Percentiles rank a stretch among this genome's conserved stretches.
Evolutionary conservation across 1,284 basidiomycete genomes (phyloP).

Genomic region (Moesziomyces sp.): DNA sequence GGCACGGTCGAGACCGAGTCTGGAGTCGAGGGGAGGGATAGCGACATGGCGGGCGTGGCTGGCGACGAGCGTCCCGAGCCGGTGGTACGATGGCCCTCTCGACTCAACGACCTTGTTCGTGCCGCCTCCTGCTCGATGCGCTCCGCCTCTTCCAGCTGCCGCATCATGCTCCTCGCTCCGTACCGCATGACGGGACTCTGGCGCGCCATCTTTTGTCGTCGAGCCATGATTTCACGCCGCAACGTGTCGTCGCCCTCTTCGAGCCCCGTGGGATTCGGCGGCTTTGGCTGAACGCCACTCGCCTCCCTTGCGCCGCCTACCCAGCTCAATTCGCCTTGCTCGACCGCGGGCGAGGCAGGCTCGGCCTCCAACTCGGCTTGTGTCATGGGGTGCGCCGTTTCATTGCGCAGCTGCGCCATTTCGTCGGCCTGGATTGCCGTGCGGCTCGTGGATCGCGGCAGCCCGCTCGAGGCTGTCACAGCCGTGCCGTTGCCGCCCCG

Average conservation of each 20-base stretch:
- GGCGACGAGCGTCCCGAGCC: conserved; percentile 29
- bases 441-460: conserved; percentile 21
- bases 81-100: conserved; percentile 5
- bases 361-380: conserved; percentile 34
- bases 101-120: conserved; percentile 13
- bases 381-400: conserved; percentile 32
- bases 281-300: background rate
- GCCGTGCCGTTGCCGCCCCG: background rate
- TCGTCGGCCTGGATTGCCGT: conserved; percentile 44
- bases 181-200: conserved; percentile 32
- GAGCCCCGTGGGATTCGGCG: conserved; percentile 18
- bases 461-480: background rate
- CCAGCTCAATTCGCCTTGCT: conserved; percentile 1
- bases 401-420: conserved; percentile 32
- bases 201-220: conserved; percentile 21
- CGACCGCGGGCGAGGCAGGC: conserved; percentile 13
- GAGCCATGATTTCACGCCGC: conserved; percentile 29
- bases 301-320: background rate
- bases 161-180: conserved; percentile 46
- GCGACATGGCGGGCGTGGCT: conserved; percentile 19
- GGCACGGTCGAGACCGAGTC: conserved; percentile 19
- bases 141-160: conserved; percentile 46
- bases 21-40: conserved; percentile 20
- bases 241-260: conserved; percentile 34
- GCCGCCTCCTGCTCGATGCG: conserved; percentile 31